Percentiles rank a stretch among this genome's conserved stretches.
Conservation (phyloP, 2,329 filamentous ascomycete species). For the Botryosphaeria agaves region DNA sequence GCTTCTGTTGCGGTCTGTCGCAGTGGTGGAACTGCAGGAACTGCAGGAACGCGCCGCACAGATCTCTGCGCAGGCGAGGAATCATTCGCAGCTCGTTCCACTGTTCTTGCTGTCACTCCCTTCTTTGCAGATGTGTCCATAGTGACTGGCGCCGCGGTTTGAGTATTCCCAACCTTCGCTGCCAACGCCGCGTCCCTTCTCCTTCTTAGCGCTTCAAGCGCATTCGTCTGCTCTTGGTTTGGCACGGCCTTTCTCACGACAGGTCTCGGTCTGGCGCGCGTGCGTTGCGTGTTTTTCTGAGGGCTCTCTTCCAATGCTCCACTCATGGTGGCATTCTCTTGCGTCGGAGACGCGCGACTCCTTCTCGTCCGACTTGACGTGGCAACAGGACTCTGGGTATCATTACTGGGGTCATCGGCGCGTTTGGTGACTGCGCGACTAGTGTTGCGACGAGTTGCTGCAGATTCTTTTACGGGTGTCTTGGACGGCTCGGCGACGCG, state of each 20-base stretch:
- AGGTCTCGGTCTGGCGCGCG: slow-evolving; percentile 1
- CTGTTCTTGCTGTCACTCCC: no score
- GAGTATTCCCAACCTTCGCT: slow-evolving; percentile 4
- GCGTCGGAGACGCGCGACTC: slow-evolving; percentile 8
- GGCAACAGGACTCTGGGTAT: slow-evolving; percentile 18
- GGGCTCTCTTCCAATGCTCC: slow-evolving; percentile 14
- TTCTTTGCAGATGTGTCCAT: no score
- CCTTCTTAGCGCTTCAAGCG: slow-evolving; percentile 14
- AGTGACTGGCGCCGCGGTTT: no score
- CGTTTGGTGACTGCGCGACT: slow-evolving; percentile 6
- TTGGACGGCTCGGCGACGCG: slow-evolving; percentile 3
- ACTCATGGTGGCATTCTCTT: slow-evolving; percentile 19
- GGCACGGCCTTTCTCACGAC: slow-evolving; percentile 9
- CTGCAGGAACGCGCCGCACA: no score
- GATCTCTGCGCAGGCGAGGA: no score
- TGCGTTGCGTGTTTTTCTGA: slow-evolving; percentile 1
- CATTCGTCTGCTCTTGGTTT: slow-evolving; percentile 10
- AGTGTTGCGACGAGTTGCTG: slow-evolving; percentile 8
- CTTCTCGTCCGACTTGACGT: slow-evolving; percentile 10
- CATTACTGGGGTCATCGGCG: slow-evolving; percentile 14
- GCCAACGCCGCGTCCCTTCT: slow-evolving; percentile 13
- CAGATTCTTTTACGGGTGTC: slow-evolving; percentile 8
- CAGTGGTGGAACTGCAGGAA: no score
- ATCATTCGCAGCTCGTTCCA: no score
- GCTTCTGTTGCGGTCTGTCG: no score